Base-by-base conservation (phyloP, 2,329 filamentous ascomycete species). In the Sarocladium kiliense region DNA sequence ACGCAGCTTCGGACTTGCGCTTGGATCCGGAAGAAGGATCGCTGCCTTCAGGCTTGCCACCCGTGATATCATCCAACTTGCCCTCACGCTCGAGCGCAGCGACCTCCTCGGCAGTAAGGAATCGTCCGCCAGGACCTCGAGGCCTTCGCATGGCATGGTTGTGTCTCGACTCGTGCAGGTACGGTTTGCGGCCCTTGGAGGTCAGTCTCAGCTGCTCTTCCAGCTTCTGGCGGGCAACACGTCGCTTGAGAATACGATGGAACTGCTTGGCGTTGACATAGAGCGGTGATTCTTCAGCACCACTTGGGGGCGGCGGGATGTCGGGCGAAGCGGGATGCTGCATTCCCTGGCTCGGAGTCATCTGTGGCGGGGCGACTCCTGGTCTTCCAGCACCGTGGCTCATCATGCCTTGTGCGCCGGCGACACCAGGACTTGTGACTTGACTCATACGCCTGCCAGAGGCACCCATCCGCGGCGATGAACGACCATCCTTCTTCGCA, bases 261-360 rank as follows among this genome's bases (percentile, higher is more conserved):
- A 99, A 99, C 66, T 99, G 94, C 71, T 99, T 99, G 4, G 94
- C 94, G 65, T 99, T 99, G 65, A 99, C 94, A 64, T 99, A 99
- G 1, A 99, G 77, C 0, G 94, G 94, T 0, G 93, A 93, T 67
- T 99, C 94, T 69, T 97, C 94, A 14, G 81, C 81, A 14, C 80
- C 78, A 2, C 87, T 77, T 1, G 88, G 81, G 16, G 50, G 32
- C 4, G 50, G 18, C 2, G 50, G 32, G 64, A 94, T 84, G 67
- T 97, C 92, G 7, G 91, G 89, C 1, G 91, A 93, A 59, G 89
- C 85, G 3, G 84, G 82, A 45, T 82, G 82, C 57, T 84, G 84
- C 72, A 87, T 86, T 59, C 81, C 77, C 66, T 87, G 87, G 9
- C 81, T 77, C 10, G 82, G 75, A 10, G 80, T 72, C 75, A 85